Evolutionary conservation across 1,139 yeast species (phyloP).

Genomic region (Sugiyamaella pinicola): DNA sequence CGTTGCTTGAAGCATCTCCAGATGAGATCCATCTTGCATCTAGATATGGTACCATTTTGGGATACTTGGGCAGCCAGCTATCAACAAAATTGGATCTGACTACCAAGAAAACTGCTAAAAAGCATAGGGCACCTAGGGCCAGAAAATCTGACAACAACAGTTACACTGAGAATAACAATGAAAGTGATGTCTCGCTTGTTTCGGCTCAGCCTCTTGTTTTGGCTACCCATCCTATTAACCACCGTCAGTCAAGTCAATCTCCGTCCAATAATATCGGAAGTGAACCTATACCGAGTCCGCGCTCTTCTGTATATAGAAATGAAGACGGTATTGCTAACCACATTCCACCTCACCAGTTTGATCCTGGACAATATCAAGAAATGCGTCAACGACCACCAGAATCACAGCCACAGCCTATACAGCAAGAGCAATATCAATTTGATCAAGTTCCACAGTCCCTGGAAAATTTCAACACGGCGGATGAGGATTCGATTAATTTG

Average conservation of each 20-base stretch:
- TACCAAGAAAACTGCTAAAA: slow-evolving; percentile 1
- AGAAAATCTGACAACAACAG: slow-evolving; percentile 1
- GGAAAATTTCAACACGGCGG: slow-evolving; percentile 11
- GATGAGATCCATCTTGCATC: slow-evolving; percentile 85
- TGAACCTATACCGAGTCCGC: background rate
- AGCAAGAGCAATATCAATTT: slow-evolving; percentile 21
- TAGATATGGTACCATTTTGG: slow-evolving; percentile 75
- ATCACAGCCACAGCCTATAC: slow-evolving; percentile 1
- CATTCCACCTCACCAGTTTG: slow-evolving; percentile 8
- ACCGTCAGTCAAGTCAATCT: background rate
- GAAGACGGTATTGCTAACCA: background rate
- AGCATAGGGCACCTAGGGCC: background rate
- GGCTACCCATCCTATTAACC: background rate
- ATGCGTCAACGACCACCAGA: slow-evolving; percentile 15
- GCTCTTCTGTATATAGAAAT: background rate
- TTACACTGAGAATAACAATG: background rate
- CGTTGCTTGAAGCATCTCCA: slow-evolving; percentile 80
- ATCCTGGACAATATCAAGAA: slow-evolving; percentile 11
- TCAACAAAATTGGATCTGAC: slow-evolving; percentile 13
- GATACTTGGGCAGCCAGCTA: slow-evolving; percentile 79
- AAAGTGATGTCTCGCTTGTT: background rate
- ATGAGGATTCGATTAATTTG: slow-evolving; percentile 24
- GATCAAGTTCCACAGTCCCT: slow-evolving; percentile 2
- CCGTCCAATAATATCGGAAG: background rate
- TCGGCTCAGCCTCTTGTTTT: too few species aligned